These are phyloP conservation scores for Kodamaea neixiangensis DNA, from an alignment of 805 yeast genomes.

Conservation along the genomic window DNA sequence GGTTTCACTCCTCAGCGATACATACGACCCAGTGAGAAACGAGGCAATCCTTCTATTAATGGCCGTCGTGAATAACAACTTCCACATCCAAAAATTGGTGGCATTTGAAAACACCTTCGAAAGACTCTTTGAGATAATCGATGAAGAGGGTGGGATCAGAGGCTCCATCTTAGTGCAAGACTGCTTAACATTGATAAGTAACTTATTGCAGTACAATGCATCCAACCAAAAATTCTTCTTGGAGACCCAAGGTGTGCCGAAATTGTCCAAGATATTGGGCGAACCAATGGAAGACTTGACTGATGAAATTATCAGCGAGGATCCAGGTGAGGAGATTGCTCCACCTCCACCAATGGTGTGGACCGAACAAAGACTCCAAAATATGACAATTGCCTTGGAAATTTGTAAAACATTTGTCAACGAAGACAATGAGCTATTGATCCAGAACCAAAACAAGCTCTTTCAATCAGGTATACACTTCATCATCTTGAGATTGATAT, in stretches of 20 bases:
- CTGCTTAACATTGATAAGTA: constrained; percentile 72
- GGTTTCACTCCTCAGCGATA: constrained; percentile 51
- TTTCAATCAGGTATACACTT: constrained; percentile 63
- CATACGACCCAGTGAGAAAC: constrained; percentile 81
- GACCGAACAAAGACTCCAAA: constrained; percentile 74
- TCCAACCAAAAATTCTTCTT: constrained; percentile 87
- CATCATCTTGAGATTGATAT: constrained; percentile 67
- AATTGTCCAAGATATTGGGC: constrained; percentile 60
- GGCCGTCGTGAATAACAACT: constrained; percentile 78
- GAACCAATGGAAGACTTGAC: constrained; percentile 55
- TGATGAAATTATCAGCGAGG: constrained; percentile 20
- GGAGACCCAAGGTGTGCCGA: constrained; percentile 78
- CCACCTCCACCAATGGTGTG: constrained; percentile 53
- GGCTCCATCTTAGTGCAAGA: constrained; percentile 93
- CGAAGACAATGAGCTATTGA: constrained; percentile 69
- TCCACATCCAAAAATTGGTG: constrained; percentile 86
- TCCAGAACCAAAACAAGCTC: constrained; percentile 60
- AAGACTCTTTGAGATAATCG: constrained; percentile 72
- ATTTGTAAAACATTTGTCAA: constrained; percentile 69
- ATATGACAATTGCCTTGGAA: constrained; percentile 66
- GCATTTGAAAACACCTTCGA: constrained; percentile 95
- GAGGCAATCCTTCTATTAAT: constrained; percentile 82
- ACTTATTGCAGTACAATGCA: constrained; percentile 76
- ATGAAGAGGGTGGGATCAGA: constrained; percentile 84
- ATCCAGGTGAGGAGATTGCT: constrained; percentile 7